phyloP scores from a whole-genome alignment of 345 rosid species.

The Hevea brasiliensis region DNA sequence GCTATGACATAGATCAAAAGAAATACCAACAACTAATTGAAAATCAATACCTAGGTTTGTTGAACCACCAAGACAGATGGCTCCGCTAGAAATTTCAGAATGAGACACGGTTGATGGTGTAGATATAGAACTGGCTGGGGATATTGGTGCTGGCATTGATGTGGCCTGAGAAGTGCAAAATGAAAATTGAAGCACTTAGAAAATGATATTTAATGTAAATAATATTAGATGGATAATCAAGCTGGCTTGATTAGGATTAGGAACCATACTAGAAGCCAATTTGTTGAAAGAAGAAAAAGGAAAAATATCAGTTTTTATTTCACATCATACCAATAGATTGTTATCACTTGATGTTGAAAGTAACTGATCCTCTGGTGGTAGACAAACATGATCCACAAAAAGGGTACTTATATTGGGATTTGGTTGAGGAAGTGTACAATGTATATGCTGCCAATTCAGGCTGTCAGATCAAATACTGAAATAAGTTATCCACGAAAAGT shows the following conservation, averaged over 20 bases:
- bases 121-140: conserved; percentile 19
- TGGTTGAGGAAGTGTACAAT: conserved; percentile 38
- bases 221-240: conserved; percentile 6
- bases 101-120: conserved; percentile 22
- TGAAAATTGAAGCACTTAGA: conserved; percentile 12
- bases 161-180: conserved; percentile 34
- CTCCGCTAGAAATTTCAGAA: conserved; percentile 22
- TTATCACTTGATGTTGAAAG: conserved; percentile 18
- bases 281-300: not conserved
- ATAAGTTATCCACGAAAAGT: conserved; percentile 17
- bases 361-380: conserved; percentile 15
- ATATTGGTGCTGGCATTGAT: conserved; percentile 20
- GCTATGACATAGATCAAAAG: not conserved
- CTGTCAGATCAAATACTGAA: conserved; percentile 34
- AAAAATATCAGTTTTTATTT: not conserved
- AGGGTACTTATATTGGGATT: conserved; percentile 45
- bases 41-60: conserved; percentile 19
- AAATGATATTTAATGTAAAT: not conserved
- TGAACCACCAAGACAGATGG: conserved; percentile 13
- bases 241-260: not conserved
- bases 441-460: conserved; percentile 56
- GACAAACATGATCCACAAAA: conserved; percentile 49
- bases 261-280: not conserved
- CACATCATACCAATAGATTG: conserved; percentile 26
- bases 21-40: not conserved